Evolutionary conservation across 805 yeast genomes (phyloP), one percentile per base, ranked within the genome.

Genomic region (Lipomyces mesembrius): DNA sequence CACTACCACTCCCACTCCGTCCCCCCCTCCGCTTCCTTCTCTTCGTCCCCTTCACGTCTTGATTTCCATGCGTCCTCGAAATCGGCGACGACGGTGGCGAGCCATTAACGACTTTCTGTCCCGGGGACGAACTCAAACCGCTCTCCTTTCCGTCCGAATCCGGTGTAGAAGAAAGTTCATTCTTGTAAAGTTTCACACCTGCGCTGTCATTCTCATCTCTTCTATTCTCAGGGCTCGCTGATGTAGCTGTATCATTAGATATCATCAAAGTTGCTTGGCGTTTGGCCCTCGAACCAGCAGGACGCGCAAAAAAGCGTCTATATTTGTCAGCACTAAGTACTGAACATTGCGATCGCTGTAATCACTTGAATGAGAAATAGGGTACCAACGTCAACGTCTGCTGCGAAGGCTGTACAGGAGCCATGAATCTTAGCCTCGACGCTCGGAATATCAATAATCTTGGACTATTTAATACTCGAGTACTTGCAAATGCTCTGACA

Each of bases 221-320:
- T 43, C 6, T 17, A 43, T 8, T n/a, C 22, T 43, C 22, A 7
- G 9, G 8, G n/a, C 20, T 22, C 22, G 20, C n/a, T n/a, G 49
- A 43, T 43, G 4, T 43, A 0, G 22, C 8, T 5, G 3, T 43
- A 43, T n/a, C 22, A 43, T 17, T n/a, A 43, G 49, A 43, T 4
- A 7, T n/a, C n/a, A 66, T 43, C n/a, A 66, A 57, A 1, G 69
- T 66, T 5, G 67, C 58, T 49, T 66, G 70, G 25, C 65, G 32
- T 39, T 66, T 66, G 4, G 60, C 49, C 52, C 60, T 63, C 27
- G 67, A 59, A 5, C 70, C 70, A 12, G 63, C 63, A 2, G 67
- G 61, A 29, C 64, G 57, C 14, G 62, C 34, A 22, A 66, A 63
- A 32, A 66, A 66, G 8, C 67, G 64, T 25, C 70, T 61, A 22